phyloP scores from a whole-genome alignment of 495 filamentous ascomycete genomes.

The Penicillium maclennaniae region DNA sequence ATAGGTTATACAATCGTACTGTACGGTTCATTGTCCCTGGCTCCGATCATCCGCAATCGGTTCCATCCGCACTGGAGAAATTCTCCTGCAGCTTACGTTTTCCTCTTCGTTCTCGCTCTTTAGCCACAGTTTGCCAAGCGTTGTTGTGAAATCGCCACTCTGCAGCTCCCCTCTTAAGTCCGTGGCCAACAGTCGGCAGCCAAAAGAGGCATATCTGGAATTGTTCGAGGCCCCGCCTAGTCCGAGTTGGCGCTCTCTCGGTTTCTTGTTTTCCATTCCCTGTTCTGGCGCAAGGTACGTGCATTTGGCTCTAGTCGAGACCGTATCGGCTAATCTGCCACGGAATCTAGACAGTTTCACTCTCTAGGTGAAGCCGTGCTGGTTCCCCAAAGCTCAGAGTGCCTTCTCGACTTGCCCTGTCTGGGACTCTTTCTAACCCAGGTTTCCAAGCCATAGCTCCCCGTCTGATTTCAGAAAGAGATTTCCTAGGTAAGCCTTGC shows the following conservation, averaged over 20 bases:
- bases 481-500: not conserved
- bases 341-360: not conserved
- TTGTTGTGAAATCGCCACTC: not conserved
- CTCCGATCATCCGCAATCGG: constrained; percentile 1
- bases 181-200: not conserved
- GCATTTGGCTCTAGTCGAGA: not conserved
- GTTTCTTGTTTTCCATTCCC: not conserved
- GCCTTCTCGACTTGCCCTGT: not conserved
- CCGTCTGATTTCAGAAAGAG: not conserved
- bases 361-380: not conserved
- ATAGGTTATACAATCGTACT: not conserved
- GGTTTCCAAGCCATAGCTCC: not conserved
- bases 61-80: constrained; percentile 6
- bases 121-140: not conserved
- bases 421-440: not conserved
- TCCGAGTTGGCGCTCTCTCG: not conserved
- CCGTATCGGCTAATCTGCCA: not conserved
- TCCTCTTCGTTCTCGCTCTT: not conserved
- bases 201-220: not conserved
- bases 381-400: not conserved
- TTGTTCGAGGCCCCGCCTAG: not conserved
- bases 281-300: not conserved
- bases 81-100: not conserved
- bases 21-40: not conserved
- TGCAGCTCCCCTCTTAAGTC: not conserved